Conservation (phyloP, 2,329 filamentous ascomycete species). For the Talaromyces sp. region DNA sequence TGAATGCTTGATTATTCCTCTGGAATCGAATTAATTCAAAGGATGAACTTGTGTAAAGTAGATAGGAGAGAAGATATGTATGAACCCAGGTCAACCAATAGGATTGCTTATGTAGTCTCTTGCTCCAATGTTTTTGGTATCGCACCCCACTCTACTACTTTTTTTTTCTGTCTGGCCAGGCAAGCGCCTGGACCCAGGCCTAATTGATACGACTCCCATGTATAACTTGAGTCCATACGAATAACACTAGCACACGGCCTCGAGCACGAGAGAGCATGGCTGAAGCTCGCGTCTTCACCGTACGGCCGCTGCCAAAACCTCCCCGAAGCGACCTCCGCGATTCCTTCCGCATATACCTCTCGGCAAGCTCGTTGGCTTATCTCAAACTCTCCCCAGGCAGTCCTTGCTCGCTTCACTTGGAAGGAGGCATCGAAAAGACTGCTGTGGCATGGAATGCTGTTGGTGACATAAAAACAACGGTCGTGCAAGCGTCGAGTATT, state of each 20-base stretch:
- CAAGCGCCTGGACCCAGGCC: not conserved
- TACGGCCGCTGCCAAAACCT: slow-evolving; percentile 53
- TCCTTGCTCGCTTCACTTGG: slow-evolving; percentile 44
- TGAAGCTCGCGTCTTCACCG: slow-evolving; percentile 46
- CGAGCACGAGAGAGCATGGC: slow-evolving; percentile 29
- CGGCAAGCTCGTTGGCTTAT: slow-evolving; percentile 54
- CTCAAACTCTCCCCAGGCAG: slow-evolving; percentile 58
- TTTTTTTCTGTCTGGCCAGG: slow-evolving; percentile 15
- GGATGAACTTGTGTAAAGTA: not conserved
- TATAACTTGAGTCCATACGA: not conserved
- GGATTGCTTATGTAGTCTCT: not conserved
- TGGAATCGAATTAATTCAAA: not conserved
- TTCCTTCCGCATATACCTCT: slow-evolving; percentile 58
- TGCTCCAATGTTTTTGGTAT: not conserved
- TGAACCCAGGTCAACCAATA: not conserved
- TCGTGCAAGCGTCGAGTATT: slow-evolving; percentile 69
- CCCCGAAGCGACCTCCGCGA: slow-evolving; percentile 51
- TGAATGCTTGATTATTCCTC: not conserved
- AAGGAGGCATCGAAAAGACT: slow-evolving; percentile 45
- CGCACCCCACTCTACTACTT: slow-evolving; percentile 17
- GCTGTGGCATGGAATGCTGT: slow-evolving; percentile 63
- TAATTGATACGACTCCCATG: not conserved
- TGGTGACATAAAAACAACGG: slow-evolving; percentile 63
- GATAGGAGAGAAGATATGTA: not conserved
- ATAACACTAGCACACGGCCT: not conserved